Percentiles rank a stretch among this genome's conserved stretches.
These are phyloP conservation scores for Wickerhamiella azymoides DNA, from an alignment of 805 yeast species.

Conservation along the genomic window DNA sequence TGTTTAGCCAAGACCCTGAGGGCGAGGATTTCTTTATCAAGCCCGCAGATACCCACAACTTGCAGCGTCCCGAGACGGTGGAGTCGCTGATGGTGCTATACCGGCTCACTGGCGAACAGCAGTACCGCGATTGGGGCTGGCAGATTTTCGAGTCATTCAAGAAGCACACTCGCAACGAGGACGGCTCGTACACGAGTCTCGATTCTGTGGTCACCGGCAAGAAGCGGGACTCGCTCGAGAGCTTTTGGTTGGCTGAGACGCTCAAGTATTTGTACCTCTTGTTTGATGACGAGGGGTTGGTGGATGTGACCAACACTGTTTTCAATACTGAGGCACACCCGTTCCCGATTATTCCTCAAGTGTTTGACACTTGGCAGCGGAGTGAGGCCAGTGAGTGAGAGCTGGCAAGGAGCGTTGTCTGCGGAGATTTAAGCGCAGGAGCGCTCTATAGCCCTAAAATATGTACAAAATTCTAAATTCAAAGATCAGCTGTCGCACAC, in stretches of 20 bases:
- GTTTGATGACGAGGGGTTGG: conserved; percentile 30
- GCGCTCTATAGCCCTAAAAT: too few relatives aligned
- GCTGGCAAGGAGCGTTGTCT: too few relatives aligned
- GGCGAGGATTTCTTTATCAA: conserved; percentile 27
- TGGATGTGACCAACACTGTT: conserved; percentile 40
- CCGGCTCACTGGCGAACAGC: conserved; percentile 44
- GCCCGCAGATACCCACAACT: conserved; percentile 60
- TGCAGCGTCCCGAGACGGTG: conserved; percentile 59
- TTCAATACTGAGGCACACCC: conserved; percentile 55
- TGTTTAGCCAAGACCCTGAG: conserved; percentile 47
- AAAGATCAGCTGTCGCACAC: too few relatives aligned
- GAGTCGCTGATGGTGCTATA: conserved; percentile 48
- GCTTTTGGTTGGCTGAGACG: conserved; percentile 47
- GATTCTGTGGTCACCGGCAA: conserved; percentile 28
- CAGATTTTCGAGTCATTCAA: conserved; percentile 30
- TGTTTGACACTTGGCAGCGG: conserved; percentile 3
- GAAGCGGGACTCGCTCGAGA: conserved; percentile 30
- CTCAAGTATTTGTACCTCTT: conserved; percentile 41
- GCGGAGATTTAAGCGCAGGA: too few relatives aligned
- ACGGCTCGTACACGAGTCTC: conserved; percentile 28
- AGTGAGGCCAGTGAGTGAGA: too few relatives aligned
- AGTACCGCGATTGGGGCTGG: conserved; percentile 45
- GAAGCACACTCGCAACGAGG: conserved; percentile 17
- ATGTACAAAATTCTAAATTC: too few relatives aligned
- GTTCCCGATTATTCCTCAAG: conserved; percentile 19